Conservation (phyloP, 2,329 filamentous ascomycete species). For the Fonsecaea erecta region DNA sequence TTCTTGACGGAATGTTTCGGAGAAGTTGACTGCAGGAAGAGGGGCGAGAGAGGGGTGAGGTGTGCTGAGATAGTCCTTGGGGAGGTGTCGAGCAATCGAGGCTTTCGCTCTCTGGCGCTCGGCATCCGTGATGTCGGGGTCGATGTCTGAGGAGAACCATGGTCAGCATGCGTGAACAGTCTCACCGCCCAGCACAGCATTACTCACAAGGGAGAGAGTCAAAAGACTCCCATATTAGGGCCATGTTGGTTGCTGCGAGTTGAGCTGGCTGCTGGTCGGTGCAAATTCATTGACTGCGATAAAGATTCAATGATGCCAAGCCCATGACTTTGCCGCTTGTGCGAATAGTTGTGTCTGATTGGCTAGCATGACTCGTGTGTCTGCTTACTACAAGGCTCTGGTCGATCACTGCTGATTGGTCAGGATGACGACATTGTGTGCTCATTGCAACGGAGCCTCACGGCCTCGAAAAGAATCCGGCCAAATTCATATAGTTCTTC, state of each 20-base stretch:
- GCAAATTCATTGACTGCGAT: slow-evolving; percentile 5
- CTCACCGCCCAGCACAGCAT: not conserved
- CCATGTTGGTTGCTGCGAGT: slow-evolving; percentile 55
- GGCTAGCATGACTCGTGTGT: not conserved
- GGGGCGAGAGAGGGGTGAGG: slow-evolving; percentile 65
- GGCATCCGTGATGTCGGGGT: slow-evolving; percentile 66
- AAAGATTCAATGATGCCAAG: slow-evolving; percentile 14
- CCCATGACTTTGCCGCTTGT: not conserved
- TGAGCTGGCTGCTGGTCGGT: not conserved
- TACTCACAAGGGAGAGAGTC: slow-evolving; percentile 51
- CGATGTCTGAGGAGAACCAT: slow-evolving; percentile 68
- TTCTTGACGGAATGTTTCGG: slow-evolving; percentile 69
- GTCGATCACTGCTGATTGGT: not conserved
- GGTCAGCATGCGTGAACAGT: slow-evolving; percentile 28
- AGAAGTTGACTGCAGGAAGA: slow-evolving; percentile 61
- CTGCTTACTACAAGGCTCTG: not conserved
- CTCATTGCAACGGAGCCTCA: slow-evolving; percentile 5
- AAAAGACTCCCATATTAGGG: slow-evolving; percentile 70
- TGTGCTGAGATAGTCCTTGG: slow-evolving; percentile 52
- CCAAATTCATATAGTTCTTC: not conserved
- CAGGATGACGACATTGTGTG: slow-evolving; percentile 10
- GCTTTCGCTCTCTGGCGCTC: slow-evolving; percentile 69
- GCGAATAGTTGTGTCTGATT: not conserved
- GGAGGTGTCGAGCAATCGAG: slow-evolving; percentile 71
- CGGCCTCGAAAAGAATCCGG: not conserved